Evolutionary conservation across 331 rosid species (phyloP).

Genomic region (Dryas integrifolia): DNA sequence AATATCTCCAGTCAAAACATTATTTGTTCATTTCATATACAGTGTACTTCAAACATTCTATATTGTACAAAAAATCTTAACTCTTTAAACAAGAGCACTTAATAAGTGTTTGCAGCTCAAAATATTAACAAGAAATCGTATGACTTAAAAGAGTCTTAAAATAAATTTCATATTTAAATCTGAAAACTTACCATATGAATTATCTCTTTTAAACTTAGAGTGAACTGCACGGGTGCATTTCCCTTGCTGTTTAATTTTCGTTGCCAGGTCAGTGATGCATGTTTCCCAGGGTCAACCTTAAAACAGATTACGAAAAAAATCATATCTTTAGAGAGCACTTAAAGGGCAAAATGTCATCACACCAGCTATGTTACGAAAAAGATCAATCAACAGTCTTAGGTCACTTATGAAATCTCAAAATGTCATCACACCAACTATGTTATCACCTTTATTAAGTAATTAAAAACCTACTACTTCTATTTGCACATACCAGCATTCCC

Average conservation of each 20-base stretch:
- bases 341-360: background rate
- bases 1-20: background rate
- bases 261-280: conserved; percentile 72
- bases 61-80: background rate
- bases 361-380: background rate
- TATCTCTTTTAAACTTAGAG: conserved; percentile 52
- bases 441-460: background rate
- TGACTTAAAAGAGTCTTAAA: background rate
- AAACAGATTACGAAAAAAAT: conserved; percentile 17
- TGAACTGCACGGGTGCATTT: conserved; percentile 31
- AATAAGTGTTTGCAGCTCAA: background rate
- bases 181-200: conserved; percentile 58
- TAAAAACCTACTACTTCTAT: background rate
- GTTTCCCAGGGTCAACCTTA: conserved; percentile 63
- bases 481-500: conserved; percentile 10
- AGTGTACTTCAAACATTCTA: background rate
- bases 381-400: background rate
- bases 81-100: background rate
- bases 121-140: conserved; percentile 1
- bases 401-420: conserved; percentile 4
- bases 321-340: conserved; percentile 5
- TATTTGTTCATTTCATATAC: background rate
- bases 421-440: background rate
- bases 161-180: background rate
- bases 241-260: conserved; percentile 52